Percentiles rank a stretch among this genome's conserved stretches.
Conservation (phyloP, 2,329 filamentous ascomycete species). For the Pseudogymnoascus sp. region DNA sequence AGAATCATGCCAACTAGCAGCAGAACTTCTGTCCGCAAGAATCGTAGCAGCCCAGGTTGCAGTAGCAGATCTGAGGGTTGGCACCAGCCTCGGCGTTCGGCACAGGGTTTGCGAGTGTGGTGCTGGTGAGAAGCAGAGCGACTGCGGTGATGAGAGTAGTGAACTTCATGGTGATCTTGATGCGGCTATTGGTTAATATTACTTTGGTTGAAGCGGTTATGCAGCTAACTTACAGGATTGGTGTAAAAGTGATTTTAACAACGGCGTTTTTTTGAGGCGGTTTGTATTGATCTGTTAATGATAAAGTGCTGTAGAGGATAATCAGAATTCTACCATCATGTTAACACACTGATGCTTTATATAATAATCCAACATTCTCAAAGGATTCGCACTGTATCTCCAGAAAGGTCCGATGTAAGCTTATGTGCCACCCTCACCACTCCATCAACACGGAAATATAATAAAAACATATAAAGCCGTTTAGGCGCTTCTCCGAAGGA, state of each 20-base stretch:
- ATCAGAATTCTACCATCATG: background rate
- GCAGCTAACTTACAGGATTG: background rate
- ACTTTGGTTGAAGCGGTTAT: background rate
- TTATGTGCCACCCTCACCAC: background rate
- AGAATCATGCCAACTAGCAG: background rate
- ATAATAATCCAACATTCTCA: background rate
- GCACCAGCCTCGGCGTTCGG: background rate
- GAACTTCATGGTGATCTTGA: conserved; percentile 5
- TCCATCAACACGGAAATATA: background rate
- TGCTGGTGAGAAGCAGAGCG: background rate
- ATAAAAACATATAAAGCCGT: background rate
- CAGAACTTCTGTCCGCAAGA: background rate
- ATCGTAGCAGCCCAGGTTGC: background rate
- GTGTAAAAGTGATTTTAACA: background rate
- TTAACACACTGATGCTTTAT: background rate
- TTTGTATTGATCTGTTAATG: background rate
- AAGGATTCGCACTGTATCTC: background rate
- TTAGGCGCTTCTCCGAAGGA: background rate
- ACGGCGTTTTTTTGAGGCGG: background rate
- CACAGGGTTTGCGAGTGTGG: background rate
- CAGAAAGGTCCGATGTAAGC: background rate
- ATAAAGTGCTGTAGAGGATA: background rate
- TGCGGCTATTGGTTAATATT: background rate
- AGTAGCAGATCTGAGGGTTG: background rate
- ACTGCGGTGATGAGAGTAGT: background rate